Percentiles rank a stretch among this genome's conserved stretches.
These are phyloP conservation scores for Lactarius akahatsu DNA, from an alignment of 768 basidiomycete genomes.

Conservation along the genomic window DNA sequence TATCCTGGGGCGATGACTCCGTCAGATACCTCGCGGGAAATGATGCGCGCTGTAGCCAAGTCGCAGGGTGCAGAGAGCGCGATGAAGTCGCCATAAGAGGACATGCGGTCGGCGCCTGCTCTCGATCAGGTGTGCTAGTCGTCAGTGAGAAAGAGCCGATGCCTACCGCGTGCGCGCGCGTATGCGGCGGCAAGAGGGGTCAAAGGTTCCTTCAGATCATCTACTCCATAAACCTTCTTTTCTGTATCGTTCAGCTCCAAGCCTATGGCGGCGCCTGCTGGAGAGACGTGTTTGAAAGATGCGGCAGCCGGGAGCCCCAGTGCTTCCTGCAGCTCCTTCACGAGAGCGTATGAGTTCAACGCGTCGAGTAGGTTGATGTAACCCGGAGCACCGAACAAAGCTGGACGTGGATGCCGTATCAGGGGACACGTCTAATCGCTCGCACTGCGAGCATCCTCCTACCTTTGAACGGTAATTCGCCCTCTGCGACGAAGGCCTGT, in stretches of 20 bases:
- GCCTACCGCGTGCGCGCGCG: constrained; percentile 85
- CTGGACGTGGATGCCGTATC: constrained; percentile 42
- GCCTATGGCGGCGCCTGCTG: constrained; percentile 94
- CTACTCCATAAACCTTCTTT: constrained; percentile 94
- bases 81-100: constrained; percentile 98
- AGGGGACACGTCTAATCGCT: neutral
- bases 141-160: neutral
- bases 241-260: constrained; percentile 78
- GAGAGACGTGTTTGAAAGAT: constrained; percentile 99
- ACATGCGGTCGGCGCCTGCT: constrained; percentile 95
- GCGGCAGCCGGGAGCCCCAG: constrained; percentile 91
- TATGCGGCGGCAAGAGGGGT: constrained; percentile 91
- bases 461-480: constrained; percentile 94
- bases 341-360: constrained; percentile 94
- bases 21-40: constrained; percentile 98
- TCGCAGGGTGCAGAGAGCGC: constrained; percentile 93
- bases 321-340: constrained; percentile 88
- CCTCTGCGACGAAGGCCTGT: constrained; percentile 88
- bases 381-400: constrained; percentile 90
- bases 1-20: constrained; percentile 98
- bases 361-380: constrained; percentile 99
- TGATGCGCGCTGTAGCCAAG: constrained; percentile 90
- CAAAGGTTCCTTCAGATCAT: constrained; percentile 87
- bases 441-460: constrained; percentile 13
- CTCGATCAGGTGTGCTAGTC: constrained; percentile 7